Evolutionary conservation across 2,329 filamentous ascomycete species (phyloP), one percentile per base, ranked within the genome.

Genomic region (Alternaria gansuensis): DNA sequence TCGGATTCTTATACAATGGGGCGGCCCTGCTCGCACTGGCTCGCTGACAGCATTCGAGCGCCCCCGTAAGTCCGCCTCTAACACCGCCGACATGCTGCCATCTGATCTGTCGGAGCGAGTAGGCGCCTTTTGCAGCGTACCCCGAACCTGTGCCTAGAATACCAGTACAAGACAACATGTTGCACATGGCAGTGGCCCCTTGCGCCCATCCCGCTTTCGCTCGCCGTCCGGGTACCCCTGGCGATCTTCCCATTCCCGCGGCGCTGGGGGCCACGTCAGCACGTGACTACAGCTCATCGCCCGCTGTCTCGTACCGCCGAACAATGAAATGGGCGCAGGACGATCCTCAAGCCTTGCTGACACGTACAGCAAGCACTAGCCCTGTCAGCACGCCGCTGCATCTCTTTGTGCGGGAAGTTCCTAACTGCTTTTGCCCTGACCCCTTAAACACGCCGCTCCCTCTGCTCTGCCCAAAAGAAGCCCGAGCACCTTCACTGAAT

Each of bases 291-390:
- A 24, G 40, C 6, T 17, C 10, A 17, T 39, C 26, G 48, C 48
- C 45, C 31, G 46, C 48, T 50, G 51, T 48, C 49, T 51, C 57
- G 59, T 58, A 28, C 58, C 51, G 52, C 58, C 59, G 51, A 51
- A 37, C 53, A 63, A 54, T 62, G 59, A 54, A 24, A 48, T 37
- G 37, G 50, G 26, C 50, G 34, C 56, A 46, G 41, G 56, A 40
- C 31, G 55, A 54, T 60, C 43, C 24, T 36, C 51, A 49, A 51
- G 66, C 61, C 57, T 65, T 65, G 66, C 66, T 69, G 62, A 70
- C 66, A 69, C 48, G 68, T 53, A 49, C 58, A 60, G 54, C 54
- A 51, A 54, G 54, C 55, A 62, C 66, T 69, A 66, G 62, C 36
- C 57, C 51, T 51, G 49, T 51, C 64, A 53, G 54, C 54, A 28